Evolutionary conservation across 768 basidiomycete genomes (phyloP).

Genomic region (Favolaschia claudopus): DNA sequence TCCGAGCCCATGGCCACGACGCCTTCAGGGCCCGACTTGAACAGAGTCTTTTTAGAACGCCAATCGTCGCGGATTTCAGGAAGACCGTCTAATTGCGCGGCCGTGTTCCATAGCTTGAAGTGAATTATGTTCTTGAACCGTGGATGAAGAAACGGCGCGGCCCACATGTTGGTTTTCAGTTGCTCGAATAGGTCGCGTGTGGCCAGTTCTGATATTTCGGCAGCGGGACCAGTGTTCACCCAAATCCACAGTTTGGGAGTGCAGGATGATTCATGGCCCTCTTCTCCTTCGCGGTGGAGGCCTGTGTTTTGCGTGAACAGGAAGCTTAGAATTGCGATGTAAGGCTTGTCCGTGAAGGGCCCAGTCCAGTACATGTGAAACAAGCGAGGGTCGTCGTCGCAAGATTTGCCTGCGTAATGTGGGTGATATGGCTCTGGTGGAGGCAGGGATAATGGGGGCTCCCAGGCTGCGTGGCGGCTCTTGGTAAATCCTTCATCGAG

Average conservation of each 20-base stretch:
- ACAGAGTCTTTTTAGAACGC: slow-evolving; percentile 77
- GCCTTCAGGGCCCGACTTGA: slow-evolving; percentile 85
- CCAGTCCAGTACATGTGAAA: slow-evolving; percentile 99
- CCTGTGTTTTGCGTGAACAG: slow-evolving; percentile 95
- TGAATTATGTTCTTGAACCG: slow-evolving; percentile 91
- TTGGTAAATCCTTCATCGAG: slow-evolving; percentile 64
- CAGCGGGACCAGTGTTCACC: slow-evolving; percentile 97
- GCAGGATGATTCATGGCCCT: slow-evolving; percentile 63
- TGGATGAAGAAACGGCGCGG: slow-evolving; percentile 91
- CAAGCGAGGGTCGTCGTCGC: slow-evolving; percentile 87
- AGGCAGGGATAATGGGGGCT: slow-evolving; percentile 57
- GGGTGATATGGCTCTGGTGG: slow-evolving; percentile 61
- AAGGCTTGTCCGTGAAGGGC: slow-evolving; percentile 98
- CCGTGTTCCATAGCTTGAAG: slow-evolving; percentile 98
- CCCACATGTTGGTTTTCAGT: slow-evolving; percentile 89
- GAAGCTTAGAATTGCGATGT: slow-evolving; percentile 94
- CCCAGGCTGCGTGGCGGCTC: slow-evolving; percentile 70
- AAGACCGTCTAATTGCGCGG: slow-evolving; percentile 91
- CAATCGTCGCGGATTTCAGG: slow-evolving; percentile 91
- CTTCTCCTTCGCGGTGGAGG: slow-evolving; percentile 66
- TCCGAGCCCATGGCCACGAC: slow-evolving; percentile 41
- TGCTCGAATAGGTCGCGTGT: slow-evolving; percentile 81
- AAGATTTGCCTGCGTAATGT: slow-evolving; percentile 58
- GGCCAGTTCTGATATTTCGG: slow-evolving; percentile 83
- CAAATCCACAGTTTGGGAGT: slow-evolving; percentile 96